phyloP scores from a whole-genome alignment of 305 asterid genomes.

The Fraxinus albicans region DNA sequence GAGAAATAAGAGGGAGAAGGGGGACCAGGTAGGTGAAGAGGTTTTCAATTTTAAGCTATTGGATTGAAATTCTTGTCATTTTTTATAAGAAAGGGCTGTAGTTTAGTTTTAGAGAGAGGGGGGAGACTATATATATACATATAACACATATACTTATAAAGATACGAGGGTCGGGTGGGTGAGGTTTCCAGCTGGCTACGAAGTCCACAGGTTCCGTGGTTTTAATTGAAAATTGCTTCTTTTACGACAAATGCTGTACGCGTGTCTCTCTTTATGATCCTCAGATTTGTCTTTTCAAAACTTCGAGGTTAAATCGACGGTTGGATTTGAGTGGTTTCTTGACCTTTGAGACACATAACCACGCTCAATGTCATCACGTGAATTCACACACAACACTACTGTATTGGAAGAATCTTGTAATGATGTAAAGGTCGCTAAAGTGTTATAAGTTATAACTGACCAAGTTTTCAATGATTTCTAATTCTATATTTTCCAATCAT shows the following conservation, averaged over 20 bases:
- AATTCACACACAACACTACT: slow-evolving; percentile 5
- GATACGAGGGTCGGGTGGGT: background rate
- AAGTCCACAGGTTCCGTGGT: slow-evolving; percentile 15
- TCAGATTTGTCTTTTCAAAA: slow-evolving; percentile 25
- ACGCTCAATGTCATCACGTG: slow-evolving; percentile 43
- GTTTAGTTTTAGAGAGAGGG: slow-evolving; percentile 13
- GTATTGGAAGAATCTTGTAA: slow-evolving; percentile 18
- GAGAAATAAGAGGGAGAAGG: background rate
- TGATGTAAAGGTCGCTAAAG: slow-evolving; percentile 15
- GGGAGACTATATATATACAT: background rate
- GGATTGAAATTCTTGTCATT: slow-evolving; percentile 49
- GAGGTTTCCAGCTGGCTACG: slow-evolving; percentile 32
- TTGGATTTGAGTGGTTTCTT: slow-evolving; percentile 5
- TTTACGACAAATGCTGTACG: slow-evolving; percentile 26
- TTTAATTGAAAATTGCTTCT: slow-evolving; percentile 28
- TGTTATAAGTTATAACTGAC: slow-evolving; percentile 17
- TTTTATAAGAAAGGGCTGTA: slow-evolving; percentile 22
- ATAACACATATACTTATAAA: background rate
- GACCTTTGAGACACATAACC: background rate
- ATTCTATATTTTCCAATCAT: background rate
- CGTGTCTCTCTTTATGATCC: slow-evolving; percentile 21
- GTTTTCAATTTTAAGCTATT: slow-evolving; percentile 34
- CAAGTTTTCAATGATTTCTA: slow-evolving; percentile 9
- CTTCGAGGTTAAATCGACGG: slow-evolving; percentile 26
- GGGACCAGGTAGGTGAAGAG: background rate